Evolutionary conservation across 2,329 filamentous ascomycete species (phyloP).

Genomic region (Sporothrix euskadiensis): DNA sequence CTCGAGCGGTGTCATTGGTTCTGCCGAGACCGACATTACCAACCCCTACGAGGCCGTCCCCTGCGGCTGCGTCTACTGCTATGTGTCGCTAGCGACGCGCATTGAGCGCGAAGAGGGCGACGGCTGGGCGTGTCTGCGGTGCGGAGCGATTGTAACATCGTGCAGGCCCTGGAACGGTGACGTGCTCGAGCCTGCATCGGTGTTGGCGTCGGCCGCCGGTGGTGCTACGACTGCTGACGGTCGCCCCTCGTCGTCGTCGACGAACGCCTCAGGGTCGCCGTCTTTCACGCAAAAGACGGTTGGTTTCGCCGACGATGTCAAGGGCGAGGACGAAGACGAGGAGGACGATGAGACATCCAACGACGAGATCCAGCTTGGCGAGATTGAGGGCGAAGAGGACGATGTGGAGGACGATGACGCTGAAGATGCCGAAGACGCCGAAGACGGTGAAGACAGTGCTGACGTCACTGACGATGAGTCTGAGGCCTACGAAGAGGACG

Average conservation of each 20-base stretch:
- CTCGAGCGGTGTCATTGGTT: slow-evolving; percentile 78
- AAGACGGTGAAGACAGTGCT: neutral
- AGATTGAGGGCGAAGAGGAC: neutral
- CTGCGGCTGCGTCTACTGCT: slow-evolving; percentile 93
- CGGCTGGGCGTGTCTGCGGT: slow-evolving; percentile 88
- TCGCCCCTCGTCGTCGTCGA: slow-evolving; percentile 27
- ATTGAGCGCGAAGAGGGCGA: slow-evolving; percentile 92
- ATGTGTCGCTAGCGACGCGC: slow-evolving; percentile 86
- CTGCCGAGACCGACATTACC: slow-evolving; percentile 87
- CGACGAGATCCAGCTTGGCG: slow-evolving; percentile 2
- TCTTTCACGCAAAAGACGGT: slow-evolving; percentile 53
- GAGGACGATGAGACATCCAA: slow-evolving; percentile 34
- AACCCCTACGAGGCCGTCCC: slow-evolving; percentile 92
- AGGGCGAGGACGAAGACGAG: slow-evolving; percentile 37
- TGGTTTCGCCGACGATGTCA: slow-evolving; percentile 60
- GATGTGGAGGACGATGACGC: neutral
- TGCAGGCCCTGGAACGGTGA: slow-evolving; percentile 93
- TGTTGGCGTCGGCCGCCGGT: neutral
- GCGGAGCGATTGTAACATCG: slow-evolving; percentile 77
- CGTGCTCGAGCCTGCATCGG: slow-evolving; percentile 62
- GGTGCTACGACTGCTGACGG: neutral
- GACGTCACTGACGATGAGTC: slow-evolving; percentile 33
- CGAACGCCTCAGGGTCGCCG: slow-evolving; percentile 29
- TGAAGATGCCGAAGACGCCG: neutral
- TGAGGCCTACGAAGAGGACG: slow-evolving; percentile 39